These are phyloP conservation scores for Puccinia polysora DNA, from an alignment of 1,284 basidiomycete species.

Conservation along the genomic window DNA sequence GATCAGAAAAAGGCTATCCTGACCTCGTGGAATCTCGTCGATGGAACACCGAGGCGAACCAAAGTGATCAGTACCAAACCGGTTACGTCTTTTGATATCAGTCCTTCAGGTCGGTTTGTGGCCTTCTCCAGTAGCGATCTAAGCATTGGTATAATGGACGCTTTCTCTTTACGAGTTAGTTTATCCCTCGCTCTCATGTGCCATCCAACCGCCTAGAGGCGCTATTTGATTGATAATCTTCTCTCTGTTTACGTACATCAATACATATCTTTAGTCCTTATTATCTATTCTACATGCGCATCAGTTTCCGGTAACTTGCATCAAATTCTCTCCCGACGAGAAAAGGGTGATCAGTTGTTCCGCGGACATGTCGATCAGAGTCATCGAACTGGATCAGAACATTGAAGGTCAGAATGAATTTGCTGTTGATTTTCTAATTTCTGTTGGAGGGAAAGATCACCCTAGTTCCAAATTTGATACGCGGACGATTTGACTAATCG, in stretches of 20 bases:
- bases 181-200: background rate
- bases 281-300: slow-evolving; percentile 86
- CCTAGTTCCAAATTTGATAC: background rate
- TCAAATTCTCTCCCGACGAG: slow-evolving; percentile 78
- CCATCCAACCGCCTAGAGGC: background rate
- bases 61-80: slow-evolving; percentile 65
- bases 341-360: slow-evolving; percentile 83
- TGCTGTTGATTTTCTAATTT: background rate
- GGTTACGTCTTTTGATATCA: slow-evolving; percentile 78
- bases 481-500: background rate
- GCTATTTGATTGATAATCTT: background rate
- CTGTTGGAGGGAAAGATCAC: background rate
- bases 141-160: slow-evolving; percentile 77
- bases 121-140: slow-evolving; percentile 85
- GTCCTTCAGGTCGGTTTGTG: slow-evolving; percentile 69
- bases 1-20: slow-evolving; percentile 9
- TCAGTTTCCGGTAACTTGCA: slow-evolving; percentile 84
- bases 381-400: slow-evolving; percentile 65
- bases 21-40: slow-evolving; percentile 16
- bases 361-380: slow-evolving; percentile 80
- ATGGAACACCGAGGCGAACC: slow-evolving; percentile 44
- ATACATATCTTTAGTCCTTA: slow-evolving; percentile 62
- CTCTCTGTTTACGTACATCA: background rate
- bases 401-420: slow-evolving; percentile 4
- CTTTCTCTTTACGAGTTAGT: slow-evolving; percentile 70